phyloP scores from a whole-genome alignment of 2,329 filamentous ascomycete species.

The Didymosphaeria variabile region DNA sequence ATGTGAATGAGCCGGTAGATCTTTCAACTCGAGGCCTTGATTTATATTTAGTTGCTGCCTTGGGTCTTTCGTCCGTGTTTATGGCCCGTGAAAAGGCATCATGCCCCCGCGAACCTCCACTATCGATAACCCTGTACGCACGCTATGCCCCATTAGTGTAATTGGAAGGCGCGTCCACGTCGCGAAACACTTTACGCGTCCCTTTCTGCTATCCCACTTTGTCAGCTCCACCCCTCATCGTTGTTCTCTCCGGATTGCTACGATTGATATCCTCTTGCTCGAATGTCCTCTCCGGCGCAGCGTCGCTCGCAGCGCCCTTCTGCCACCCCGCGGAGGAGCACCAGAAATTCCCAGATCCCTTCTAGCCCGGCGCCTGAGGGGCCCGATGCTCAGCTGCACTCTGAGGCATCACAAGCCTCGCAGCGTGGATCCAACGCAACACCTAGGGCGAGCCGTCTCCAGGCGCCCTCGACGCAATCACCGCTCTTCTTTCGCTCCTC shows the following conservation, averaged over 20 bases:
- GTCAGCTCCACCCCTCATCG: constrained; percentile 21
- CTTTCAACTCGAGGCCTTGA: neutral
- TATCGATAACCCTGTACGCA: constrained; percentile 13
- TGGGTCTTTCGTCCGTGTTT: constrained; percentile 20
- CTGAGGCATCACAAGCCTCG: constrained; percentile 52
- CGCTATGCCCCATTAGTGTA: constrained; percentile 15
- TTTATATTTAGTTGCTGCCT: constrained; percentile 26
- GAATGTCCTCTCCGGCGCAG: constrained; percentile 70
- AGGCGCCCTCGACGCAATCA: constrained; percentile 65
- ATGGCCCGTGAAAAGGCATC: constrained; percentile 29
- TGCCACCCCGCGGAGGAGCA: constrained; percentile 63
- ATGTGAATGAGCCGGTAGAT: neutral
- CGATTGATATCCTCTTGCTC: constrained; percentile 18
- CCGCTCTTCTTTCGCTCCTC: constrained; percentile 80
- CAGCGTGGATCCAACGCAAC: constrained; percentile 54
- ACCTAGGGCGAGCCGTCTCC: constrained; percentile 56
- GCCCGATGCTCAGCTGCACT: constrained; percentile 54
- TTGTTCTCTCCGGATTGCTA: constrained; percentile 15
- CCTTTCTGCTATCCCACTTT: constrained; percentile 28
- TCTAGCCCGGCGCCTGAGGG: constrained; percentile 57
- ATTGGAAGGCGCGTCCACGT: neutral
- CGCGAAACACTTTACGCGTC: constrained; percentile 13
- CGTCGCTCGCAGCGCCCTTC: constrained; percentile 64
- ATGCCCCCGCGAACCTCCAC: constrained; percentile 21
- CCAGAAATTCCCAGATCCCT: constrained; percentile 64